A percentile compares a stretch with the other conserved stretches of the same genome.
phyloP scores from a whole-genome alignment of 805 yeast species.

The Pichia californica region DNA sequence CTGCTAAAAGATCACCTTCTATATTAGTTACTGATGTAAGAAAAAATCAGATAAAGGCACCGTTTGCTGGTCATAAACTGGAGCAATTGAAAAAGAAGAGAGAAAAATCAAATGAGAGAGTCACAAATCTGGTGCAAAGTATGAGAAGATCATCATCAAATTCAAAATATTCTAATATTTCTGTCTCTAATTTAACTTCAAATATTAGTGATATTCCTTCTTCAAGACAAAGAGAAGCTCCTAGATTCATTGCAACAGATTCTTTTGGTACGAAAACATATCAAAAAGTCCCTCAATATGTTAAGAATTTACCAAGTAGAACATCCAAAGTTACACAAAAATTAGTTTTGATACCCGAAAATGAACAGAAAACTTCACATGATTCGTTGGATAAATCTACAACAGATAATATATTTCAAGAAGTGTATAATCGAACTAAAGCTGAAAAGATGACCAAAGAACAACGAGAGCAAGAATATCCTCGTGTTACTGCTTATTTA shows the following conservation, averaged over 20 bases:
- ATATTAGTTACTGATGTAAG: slow-evolving; percentile 89
- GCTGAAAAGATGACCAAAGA: slow-evolving; percentile 59
- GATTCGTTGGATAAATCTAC: slow-evolving; percentile 21
- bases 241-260: slow-evolving; percentile 16
- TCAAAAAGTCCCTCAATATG: slow-evolving; percentile 38
- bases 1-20: slow-evolving; percentile 87
- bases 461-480: slow-evolving; percentile 52
- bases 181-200: slow-evolving; percentile 72
- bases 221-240: slow-evolving; percentile 38
- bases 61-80: slow-evolving; percentile 63
- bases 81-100: slow-evolving; percentile 17
- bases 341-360: slow-evolving; percentile 78
- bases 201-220: slow-evolving; percentile 86
- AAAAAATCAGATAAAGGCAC: slow-evolving; percentile 51
- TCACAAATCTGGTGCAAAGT: slow-evolving; percentile 8
- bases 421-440: slow-evolving; percentile 26
- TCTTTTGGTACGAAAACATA: slow-evolving; percentile 17
- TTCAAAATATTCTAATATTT: slow-evolving; percentile 62
- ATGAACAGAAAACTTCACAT: slow-evolving; percentile 19
- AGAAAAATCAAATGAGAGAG: slow-evolving; percentile 13
- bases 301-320: slow-evolving; percentile 58
- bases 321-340: slow-evolving; percentile 83
- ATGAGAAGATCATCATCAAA: slow-evolving; percentile 20
- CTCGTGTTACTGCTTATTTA: slow-evolving; percentile 88
- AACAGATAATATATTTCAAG: slow-evolving; percentile 30